Evolutionary conservation across 2,329 filamentous ascomycete genomes (phyloP).

Genomic region (Colletotrichum theobromicola): DNA sequence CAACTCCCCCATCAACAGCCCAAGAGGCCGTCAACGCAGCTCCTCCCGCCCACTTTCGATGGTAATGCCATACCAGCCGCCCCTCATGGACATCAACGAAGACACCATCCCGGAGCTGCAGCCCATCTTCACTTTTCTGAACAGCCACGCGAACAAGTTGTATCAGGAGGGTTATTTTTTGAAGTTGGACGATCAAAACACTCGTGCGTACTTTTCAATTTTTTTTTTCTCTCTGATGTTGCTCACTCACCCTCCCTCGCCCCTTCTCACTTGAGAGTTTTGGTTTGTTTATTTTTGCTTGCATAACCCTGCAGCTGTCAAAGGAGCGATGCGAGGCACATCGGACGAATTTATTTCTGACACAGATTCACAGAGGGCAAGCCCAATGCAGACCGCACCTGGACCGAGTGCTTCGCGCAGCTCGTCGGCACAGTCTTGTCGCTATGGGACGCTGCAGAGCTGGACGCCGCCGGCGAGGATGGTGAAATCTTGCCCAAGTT

Average conservation of each 20-base stretch:
- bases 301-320: not conserved
- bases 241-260: not conserved
- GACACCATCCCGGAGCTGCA: conserved; percentile 92
- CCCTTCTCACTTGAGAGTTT: not conserved
- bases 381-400: conserved; percentile 83
- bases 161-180: conserved; percentile 98
- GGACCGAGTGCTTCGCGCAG: conserved; percentile 97
- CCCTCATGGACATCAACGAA: conserved; percentile 81
- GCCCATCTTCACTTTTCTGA: conserved; percentile 92
- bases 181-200: conserved; percentile 94
- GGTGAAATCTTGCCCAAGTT: conserved; percentile 89
- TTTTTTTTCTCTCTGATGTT: not conserved
- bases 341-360: not conserved
- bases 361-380: conserved; percentile 70
- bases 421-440: conserved; percentile 94
- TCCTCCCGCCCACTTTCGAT: conserved; percentile 81
- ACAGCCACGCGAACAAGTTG: conserved; percentile 93
- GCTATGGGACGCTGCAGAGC: conserved; percentile 91
- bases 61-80: conserved; percentile 84
- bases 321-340: not conserved
- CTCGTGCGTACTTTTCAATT: conserved; percentile 64
- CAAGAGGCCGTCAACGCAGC: conserved; percentile 50
- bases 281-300: not conserved
- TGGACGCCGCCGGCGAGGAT: conserved; percentile 85
- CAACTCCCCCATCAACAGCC: conserved; percentile 47